These are phyloP conservation scores for Globisporangium nodosum DNA, from an alignment of 352 stramenopile genomes.

Conservation along the genomic window DNA sequence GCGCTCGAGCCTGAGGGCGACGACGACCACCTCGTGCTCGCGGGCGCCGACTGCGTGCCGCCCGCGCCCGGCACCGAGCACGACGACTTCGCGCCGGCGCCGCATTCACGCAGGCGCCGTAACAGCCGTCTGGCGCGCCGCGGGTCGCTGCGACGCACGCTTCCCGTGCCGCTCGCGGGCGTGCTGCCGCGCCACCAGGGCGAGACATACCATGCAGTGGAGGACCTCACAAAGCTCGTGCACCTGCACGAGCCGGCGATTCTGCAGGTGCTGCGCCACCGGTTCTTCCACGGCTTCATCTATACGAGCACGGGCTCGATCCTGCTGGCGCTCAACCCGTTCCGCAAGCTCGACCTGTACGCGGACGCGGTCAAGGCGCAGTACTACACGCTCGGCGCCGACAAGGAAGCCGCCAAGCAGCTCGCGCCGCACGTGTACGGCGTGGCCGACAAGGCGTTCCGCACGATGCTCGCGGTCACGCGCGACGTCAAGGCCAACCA, in stretches of 20 bases:
- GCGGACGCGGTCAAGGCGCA: constrained; percentile 57
- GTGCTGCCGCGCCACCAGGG: constrained; percentile 58
- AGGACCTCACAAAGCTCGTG: constrained; percentile 89
- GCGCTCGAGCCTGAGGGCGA: constrained; percentile 38
- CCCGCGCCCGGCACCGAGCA: constrained; percentile 5
- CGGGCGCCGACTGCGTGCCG: constrained; percentile 15
- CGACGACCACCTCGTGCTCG: constrained; percentile 27
- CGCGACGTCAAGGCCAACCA: constrained; percentile 69
- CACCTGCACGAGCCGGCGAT: constrained; percentile 90
- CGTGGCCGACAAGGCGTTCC: constrained; percentile 78
- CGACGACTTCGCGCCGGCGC: constrained; percentile 37
- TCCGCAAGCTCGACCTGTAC: constrained; percentile 67
- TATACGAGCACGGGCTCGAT: constrained; percentile 89
- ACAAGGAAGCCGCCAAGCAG: constrained; percentile 44
- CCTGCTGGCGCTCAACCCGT: constrained; percentile 82
- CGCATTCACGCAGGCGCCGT: constrained; percentile 26
- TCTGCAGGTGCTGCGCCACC: constrained; percentile 72
- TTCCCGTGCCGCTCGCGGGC: constrained; percentile 27
- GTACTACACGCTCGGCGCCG: constrained; percentile 58
- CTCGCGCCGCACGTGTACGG: constrained; percentile 85
- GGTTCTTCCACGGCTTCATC: constrained; percentile 83
- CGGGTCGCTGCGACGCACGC: constrained; percentile 30
- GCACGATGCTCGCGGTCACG: constrained; percentile 66
- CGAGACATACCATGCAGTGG: constrained; percentile 59
- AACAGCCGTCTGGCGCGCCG: constrained; percentile 30